Conservation (phyloP, 305 asterid genomes). For the Fraxinus dipetala region DNA sequence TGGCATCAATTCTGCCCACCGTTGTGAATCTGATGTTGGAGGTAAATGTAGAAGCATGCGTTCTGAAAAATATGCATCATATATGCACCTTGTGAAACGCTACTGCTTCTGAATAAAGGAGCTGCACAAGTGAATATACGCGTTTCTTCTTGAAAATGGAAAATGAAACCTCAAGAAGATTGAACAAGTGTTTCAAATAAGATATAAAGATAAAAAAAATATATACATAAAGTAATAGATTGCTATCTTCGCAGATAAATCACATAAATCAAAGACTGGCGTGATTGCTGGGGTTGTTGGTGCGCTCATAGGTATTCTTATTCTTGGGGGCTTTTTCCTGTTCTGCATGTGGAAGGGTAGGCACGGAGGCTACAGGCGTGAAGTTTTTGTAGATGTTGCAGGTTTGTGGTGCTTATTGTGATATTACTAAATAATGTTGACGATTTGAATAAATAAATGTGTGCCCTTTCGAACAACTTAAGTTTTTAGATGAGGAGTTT, state of each 20-base stretch:
- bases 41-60: constrained; percentile 35
- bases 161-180: neutral
- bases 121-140: neutral
- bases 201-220: neutral
- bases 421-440: neutral
- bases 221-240: neutral
- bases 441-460: neutral
- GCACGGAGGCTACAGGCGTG: constrained; percentile 55
- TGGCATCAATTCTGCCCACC: constrained; percentile 45
- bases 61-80: neutral
- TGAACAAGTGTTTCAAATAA: neutral
- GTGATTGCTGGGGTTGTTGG: constrained; percentile 51
- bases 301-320: constrained; percentile 48
- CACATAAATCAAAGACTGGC: constrained; percentile 55
- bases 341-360: constrained; percentile 52
- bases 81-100: neutral
- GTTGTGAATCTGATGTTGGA: constrained; percentile 54
- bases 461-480: neutral
- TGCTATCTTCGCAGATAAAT: constrained; percentile 43
- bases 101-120: neutral
- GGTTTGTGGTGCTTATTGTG: constrained; percentile 43
- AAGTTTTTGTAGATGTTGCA: constrained; percentile 82
- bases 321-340: constrained; percentile 53
- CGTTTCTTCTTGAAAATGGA: neutral
- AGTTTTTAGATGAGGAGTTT: neutral